Evolutionary conservation across 129 eudicot species (phyloP).

Genomic region (Rutidosis leptorrhynchoides): DNA sequence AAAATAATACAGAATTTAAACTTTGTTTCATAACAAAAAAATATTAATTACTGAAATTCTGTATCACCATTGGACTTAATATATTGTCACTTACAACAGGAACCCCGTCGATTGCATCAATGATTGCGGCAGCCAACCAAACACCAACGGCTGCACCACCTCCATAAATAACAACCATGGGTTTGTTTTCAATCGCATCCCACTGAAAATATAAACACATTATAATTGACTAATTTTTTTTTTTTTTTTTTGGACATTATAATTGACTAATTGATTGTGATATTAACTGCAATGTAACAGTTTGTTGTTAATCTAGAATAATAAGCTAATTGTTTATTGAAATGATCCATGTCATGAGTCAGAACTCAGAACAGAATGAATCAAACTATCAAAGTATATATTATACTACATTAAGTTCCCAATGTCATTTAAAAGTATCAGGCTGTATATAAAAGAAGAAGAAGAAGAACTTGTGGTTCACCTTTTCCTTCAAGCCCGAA

Average conservation of each 20-base stretch:
- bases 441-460: background rate
- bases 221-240: no score
- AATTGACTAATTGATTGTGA: background rate
- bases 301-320: background rate
- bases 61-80: background rate
- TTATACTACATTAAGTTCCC: background rate
- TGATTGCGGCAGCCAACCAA: constrained; percentile 33
- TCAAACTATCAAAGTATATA: background rate
- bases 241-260: no score
- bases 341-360: background rate
- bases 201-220: constrained; percentile 34
- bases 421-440: background rate
- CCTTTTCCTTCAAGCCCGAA: constrained; percentile 36
- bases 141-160: constrained; percentile 39
- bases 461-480: constrained; percentile 6
- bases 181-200: constrained; percentile 44
- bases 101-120: constrained; percentile 32
- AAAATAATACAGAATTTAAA: no score
- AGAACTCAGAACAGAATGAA: background rate
- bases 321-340: background rate
- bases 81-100: constrained; percentile 35
- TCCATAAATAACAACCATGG: constrained; percentile 36
- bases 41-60: no score
- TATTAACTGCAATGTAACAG: background rate
- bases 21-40: no score